Evolutionary conservation across 495 filamentous ascomycete species (phyloP).

Genomic region (Aspergillus kassunensis): DNA sequence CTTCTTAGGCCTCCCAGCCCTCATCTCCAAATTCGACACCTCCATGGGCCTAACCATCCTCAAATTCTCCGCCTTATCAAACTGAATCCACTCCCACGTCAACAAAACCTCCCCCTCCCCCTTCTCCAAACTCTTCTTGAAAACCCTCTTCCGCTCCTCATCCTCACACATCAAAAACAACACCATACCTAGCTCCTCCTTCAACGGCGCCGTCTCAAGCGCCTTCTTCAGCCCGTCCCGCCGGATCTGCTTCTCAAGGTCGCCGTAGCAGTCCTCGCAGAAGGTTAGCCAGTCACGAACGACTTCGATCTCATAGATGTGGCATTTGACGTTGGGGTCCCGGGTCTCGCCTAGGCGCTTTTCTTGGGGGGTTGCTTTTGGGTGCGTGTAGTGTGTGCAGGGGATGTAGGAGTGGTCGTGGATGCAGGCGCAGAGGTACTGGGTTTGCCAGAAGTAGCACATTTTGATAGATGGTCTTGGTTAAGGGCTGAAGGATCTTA

Average conservation of each 20-base stretch:
- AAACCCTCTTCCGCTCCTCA: not conserved
- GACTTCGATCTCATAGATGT: too few relatives aligned
- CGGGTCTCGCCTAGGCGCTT: not conserved
- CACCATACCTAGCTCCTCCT: not conserved
- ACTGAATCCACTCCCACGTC: too few relatives aligned
- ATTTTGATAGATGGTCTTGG: not conserved
- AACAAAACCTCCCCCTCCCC: not conserved
- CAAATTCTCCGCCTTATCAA: not conserved
- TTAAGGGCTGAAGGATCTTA: too few relatives aligned
- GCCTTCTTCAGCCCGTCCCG: not conserved
- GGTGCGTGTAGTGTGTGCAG: not conserved
- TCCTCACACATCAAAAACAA: not conserved
- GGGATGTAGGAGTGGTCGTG: not conserved
- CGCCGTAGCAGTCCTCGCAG: not conserved
- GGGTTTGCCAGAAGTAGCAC: not conserved
- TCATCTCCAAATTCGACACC: not conserved
- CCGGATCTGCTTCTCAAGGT: not conserved
- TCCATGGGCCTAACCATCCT: not conserved
- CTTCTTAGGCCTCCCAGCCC: not conserved
- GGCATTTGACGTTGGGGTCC: not conserved
- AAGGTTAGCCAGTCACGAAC: too few relatives aligned
- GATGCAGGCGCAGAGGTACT: conserved; percentile 6
- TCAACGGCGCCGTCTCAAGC: not conserved
- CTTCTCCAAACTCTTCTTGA: not conserved
- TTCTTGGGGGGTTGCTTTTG: too few relatives aligned